These are phyloP conservation scores for Ceratocystis alfenasii DNA, from an alignment of 2,329 filamentous ascomycete species.

Conservation along the genomic window DNA sequence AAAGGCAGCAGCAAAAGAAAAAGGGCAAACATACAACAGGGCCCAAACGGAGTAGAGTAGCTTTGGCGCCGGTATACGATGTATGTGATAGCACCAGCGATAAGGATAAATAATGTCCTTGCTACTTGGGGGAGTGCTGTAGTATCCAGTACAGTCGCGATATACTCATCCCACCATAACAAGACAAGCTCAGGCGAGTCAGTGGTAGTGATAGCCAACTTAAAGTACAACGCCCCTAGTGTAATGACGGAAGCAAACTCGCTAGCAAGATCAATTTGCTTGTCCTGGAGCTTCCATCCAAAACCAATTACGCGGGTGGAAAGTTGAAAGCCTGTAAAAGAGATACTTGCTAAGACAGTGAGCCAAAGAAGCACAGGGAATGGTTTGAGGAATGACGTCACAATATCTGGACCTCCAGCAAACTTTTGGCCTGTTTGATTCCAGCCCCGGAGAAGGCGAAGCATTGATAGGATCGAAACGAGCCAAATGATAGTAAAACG, in stretches of 20 bases:
- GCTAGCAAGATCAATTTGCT: conserved; percentile 28
- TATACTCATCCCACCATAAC: conserved; percentile 30
- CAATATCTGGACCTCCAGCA: conserved; percentile 79
- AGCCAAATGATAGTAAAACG: conserved; percentile 28
- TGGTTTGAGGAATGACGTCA: conserved; percentile 53
- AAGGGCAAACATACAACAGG: conserved; percentile 15
- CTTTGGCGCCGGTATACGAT: conserved; percentile 33
- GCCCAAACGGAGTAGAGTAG: conserved; percentile 23
- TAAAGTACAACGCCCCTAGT: conserved; percentile 60
- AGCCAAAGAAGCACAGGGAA: conserved; percentile 61
- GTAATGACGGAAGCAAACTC: conserved; percentile 34
- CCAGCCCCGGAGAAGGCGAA: conserved; percentile 66
- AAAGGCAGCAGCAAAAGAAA: conserved; percentile 22
- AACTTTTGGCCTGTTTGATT: conserved; percentile 97
- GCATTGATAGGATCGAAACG: conserved; percentile 42
- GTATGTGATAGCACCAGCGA: conserved; percentile 32
- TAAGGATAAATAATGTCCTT: conserved; percentile 39
- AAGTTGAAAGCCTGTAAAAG: conserved; percentile 36
- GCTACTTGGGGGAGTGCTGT: conserved; percentile 39
- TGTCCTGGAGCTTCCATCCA: conserved; percentile 26
- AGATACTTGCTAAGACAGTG: conserved; percentile 58
- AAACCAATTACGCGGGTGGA: background rate
- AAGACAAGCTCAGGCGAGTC: conserved; percentile 73
- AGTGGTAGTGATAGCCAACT: conserved; percentile 73
- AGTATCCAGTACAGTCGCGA: conserved; percentile 31